Evolutionary conservation across 345 rosid genomes (phyloP), one percentile per base, ranked within the genome.

Genomic region (Moricandia moricandioides): DNA sequence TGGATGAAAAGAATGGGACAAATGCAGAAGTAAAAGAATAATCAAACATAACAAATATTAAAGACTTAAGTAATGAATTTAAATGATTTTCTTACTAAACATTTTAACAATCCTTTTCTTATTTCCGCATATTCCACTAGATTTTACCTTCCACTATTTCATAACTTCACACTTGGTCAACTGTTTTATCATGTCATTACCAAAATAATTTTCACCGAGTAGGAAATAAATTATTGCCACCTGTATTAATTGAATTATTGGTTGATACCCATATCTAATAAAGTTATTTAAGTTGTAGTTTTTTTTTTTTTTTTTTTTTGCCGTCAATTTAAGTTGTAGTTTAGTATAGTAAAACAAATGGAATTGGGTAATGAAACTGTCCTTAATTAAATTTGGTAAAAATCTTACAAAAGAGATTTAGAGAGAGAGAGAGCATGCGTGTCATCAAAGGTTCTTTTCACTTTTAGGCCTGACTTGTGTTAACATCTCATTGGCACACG

Each of bases 401-500:
- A 67, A 67, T 61, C 65, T 51, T 1, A 1, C 21, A 61, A 75
- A 79, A 47, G 24, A 76, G 26, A 34, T 67, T 1, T 13, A 58
- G 63, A 71, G 45, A 75, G 82, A 47, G 1, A 47, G 1, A 47
- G 1, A 47, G 76, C 81, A 82, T 73, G 85, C 85, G 85, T 87
- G 85, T 81, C 85, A 83, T 82, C 69, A 82, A 86, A 85, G 83
- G 68, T 72, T 80, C 73, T 24, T 17, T 47, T 34, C 65, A 11
- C 14, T 10, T 30, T 26, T 68, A 57, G 75, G 29, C 60, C 47
- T 7, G 59, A 78, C 64, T 67, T 1, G 82, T 86, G 91, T 73
- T 17, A 0, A 24, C 9, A 57, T 18, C 5, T 69, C 7, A 87
- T 76, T 81, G 83, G 94, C 47, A 31, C 88, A 86, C 86, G 84